Evolutionary conservation across 306 rosid genomes (phyloP), one percentile per base, ranked within the genome.

Genomic region (Castanea crenata): DNA sequence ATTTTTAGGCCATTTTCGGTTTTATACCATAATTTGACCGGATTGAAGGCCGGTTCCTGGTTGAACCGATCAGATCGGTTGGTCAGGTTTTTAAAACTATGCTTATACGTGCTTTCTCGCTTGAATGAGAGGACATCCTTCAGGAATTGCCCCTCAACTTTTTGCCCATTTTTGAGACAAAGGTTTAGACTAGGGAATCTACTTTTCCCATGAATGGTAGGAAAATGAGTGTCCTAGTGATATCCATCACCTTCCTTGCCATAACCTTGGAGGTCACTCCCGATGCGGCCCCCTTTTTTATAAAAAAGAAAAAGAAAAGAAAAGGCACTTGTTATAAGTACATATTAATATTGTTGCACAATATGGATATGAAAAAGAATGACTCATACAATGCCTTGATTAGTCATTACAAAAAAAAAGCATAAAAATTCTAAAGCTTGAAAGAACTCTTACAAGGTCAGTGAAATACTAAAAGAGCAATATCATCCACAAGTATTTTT

Each of bases 81-180:
- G 23, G 23, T 23, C 23, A 23, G 1, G 23, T 23, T 23, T 23
- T 23, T 23, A 23, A 23, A 23, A 23, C 23, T 23, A 23, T 23
- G 23, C 23, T 23, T 23, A 25, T 25, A 91, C 99, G 97, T 94
- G 91, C 78, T 94, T 94, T 83, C 99, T 97, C 7, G 95, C 80
- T 85, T 94, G 99, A 79, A 94, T 92, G 62, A 94, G 97, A 76
- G 92, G 99, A 78, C 97, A 94, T 51, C 99, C 99, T 49, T 87
- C 46, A 41, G 97, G 97, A 81, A 94, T 86, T 91, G 92, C 55
- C 91, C 99, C 82, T 83, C 90, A 71, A 90, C 90, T 82, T 94
- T 94, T 62, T 92, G 93, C 76, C 97, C 99, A 81, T 87, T 89
- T 90, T 88, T 90, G 78, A 94, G 81, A 97, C 99, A 94, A 69